Evolutionary conservation across 2,329 filamentous ascomycete genomes (phyloP), one percentile per base, ranked within the genome.

Genomic region (Canariomyces notabilis): DNA sequence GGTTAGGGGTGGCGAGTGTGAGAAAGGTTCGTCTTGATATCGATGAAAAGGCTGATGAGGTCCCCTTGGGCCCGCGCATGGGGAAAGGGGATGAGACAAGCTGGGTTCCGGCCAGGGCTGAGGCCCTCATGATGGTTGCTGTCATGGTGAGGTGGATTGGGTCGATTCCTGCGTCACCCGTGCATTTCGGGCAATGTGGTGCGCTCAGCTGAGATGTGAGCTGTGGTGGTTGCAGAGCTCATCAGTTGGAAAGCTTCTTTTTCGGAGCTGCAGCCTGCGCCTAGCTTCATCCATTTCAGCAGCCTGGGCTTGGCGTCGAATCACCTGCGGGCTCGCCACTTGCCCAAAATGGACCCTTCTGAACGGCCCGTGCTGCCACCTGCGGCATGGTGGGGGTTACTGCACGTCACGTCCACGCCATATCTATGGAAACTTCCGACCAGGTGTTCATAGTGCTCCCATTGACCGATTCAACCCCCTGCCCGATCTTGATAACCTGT

Each of bases 21-120:
- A 42, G 45, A 35, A 47, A 26, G n/a, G n/a, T n/a, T n/a, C n/a
- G n/a, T n/a, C 29, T 33, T 42, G 39, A 21, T 29, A 16, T 20
- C 19, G 39, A 18, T 29, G 33, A 33, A 31, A 26, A 15, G n/a
- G 43, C 19, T 22, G 37, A 6, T 18, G 37, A 32, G 12, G 35
- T 16, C 15, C 20, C 26, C n/a, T n/a, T n/a, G n/a, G n/a, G n/a
- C n/a, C n/a, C n/a, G n/a, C n/a, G n/a, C n/a, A n/a, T n/a, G n/a
- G n/a, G 41, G 11, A 48, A 16, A 18, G 2, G n/a, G 22, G 29
- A 15, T 1, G 12, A 29, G 16, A 12, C 18, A 1, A 7, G 48
- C 32, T 15, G 19, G n/a, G 19, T 26, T 29, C 42, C 32, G 6
- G 42, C 36, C 9, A 22, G 23, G 21, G 33, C 15, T 4, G 48